phyloP scores from a whole-genome alignment of 2,329 filamentous ascomycete genomes.

The Dothiorella sarmentorum region DNA sequence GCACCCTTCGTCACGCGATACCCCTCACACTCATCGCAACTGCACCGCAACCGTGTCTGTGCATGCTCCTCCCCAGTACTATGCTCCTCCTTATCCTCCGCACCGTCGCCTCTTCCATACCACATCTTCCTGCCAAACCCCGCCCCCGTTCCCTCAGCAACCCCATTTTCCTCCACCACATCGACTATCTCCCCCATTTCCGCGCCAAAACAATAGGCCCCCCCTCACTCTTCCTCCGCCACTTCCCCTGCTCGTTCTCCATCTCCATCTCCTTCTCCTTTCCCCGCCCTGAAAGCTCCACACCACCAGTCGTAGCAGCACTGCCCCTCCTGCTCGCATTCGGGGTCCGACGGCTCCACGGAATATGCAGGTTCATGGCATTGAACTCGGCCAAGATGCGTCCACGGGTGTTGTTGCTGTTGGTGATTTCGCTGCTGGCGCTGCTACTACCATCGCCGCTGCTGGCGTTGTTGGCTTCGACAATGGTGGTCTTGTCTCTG shows the following conservation, averaged over 20 bases:
- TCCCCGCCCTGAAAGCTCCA: too few species aligned
- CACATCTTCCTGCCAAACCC: not conserved
- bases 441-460: not conserved
- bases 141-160: not conserved
- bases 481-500: not conserved
- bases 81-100: not conserved
- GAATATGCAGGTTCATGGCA: not conserved
- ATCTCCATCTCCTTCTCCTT: not conserved
- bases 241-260: not conserved
- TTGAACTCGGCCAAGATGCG: not conserved
- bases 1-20: constrained; percentile 1
- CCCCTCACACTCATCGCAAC: constrained; percentile 6
- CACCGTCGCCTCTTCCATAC: not conserved
- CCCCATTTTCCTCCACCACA: not conserved
- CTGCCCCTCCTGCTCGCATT: not conserved
- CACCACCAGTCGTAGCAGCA: too few species aligned
- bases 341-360: not conserved
- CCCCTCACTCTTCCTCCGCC: not conserved
- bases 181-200: not conserved
- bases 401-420: not conserved
- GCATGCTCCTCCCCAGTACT: not conserved
- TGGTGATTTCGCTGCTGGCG: not conserved
- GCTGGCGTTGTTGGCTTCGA: not conserved
- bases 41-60: constrained; percentile 1
- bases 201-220: not conserved